These are phyloP conservation scores for Diaporthe vexans DNA, from an alignment of 2,329 filamentous ascomycete species.

Conservation along the genomic window DNA sequence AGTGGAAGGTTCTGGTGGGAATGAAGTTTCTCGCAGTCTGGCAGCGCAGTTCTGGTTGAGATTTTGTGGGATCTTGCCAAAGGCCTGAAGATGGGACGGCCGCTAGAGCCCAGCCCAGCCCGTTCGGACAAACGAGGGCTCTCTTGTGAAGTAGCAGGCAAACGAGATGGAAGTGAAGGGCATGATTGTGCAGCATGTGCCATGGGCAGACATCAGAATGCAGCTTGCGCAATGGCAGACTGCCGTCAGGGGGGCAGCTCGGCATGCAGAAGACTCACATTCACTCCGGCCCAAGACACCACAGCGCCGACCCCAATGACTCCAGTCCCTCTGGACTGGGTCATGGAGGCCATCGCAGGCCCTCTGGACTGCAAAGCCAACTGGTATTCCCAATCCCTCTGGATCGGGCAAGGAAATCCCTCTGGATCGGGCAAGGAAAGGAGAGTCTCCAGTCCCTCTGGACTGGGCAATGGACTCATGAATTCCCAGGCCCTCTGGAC, in stretches of 20 bases:
- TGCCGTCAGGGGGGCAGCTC: background rate
- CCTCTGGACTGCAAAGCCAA: background rate
- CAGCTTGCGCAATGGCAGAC: background rate
- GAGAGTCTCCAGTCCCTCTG: background rate
- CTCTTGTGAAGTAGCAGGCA: background rate
- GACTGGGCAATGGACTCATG: too few species aligned
- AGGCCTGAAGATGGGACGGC: constrained; percentile 7
- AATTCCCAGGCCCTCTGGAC: constrained; percentile 11
- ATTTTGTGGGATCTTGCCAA: background rate
- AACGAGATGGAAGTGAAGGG: background rate
- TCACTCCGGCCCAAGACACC: background rate
- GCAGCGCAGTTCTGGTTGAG: background rate
- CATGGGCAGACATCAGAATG: constrained; percentile 1
- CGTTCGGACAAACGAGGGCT: background rate
- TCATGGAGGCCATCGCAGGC: background rate
- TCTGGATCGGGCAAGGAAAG: background rate
- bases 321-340: background rate
- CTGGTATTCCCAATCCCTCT: background rate
- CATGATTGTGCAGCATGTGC: background rate
- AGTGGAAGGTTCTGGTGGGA: background rate
- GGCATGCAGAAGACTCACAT: background rate
- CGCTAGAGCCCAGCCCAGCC: background rate
- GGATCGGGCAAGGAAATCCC: background rate
- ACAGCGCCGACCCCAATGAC: background rate
- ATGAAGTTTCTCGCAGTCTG: background rate